phyloP scores from a whole-genome alignment of 495 filamentous ascomycete species.

The Penicillium cataractarum region DNA sequence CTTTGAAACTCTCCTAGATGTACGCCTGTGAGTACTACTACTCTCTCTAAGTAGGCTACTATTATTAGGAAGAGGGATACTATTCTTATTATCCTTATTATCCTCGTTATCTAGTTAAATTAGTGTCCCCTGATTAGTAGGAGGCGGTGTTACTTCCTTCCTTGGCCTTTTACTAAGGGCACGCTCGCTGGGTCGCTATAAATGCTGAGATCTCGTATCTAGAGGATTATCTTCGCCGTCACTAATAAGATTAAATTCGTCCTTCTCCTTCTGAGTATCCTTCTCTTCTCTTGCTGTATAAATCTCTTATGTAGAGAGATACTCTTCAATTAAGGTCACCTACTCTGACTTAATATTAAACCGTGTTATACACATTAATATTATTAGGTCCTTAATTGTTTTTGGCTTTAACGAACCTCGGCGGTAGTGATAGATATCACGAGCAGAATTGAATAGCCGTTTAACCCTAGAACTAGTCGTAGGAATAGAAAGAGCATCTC shows the following conservation, averaged over 20 bases:
- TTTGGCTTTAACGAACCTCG: constrained; percentile 4
- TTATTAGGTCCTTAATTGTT: constrained; percentile 12
- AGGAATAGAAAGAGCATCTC: constrained; percentile 14
- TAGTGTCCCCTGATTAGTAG: not conserved
- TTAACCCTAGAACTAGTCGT: constrained; percentile 16
- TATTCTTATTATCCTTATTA: not conserved
- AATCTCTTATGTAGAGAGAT: not conserved
- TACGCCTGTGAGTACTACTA: not conserved
- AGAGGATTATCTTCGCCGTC: not conserved
- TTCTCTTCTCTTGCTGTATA: not conserved
- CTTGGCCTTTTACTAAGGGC: constrained; percentile 1
- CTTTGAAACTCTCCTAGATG: not conserved
- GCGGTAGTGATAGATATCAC: constrained; percentile 22
- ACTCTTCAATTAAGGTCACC: not conserved
- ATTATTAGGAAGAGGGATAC: not conserved
- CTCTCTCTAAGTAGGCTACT: constrained; percentile 1
- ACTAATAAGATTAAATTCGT: constrained; percentile 2
- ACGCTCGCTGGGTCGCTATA: not conserved
- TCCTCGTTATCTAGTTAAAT: constrained; percentile 1
- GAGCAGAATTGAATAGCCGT: constrained; percentile 22
- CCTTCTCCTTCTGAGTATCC: not conserved
- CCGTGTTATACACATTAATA: not conserved
- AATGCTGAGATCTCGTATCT: constrained; percentile 2
- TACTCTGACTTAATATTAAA: not conserved
- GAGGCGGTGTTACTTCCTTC: not conserved